Percentiles rank a stretch among this genome's conserved stretches.
Evolutionary conservation across 2,329 filamentous ascomycete species (phyloP).

Genomic region (Hymenoscyphus fraxineus): DNA sequence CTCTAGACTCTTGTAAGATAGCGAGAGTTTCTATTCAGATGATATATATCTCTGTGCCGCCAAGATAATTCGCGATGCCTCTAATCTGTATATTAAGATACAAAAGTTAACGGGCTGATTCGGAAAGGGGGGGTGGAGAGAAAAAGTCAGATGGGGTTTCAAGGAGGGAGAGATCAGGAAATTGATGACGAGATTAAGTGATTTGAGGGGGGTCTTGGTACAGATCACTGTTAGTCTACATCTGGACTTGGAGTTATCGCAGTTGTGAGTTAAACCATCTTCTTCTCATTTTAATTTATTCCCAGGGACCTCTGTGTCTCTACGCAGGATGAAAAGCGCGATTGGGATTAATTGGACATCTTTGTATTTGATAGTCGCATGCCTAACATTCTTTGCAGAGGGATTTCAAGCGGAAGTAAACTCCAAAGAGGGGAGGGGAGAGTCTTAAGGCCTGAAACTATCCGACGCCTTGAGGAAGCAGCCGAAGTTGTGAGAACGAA

Average conservation of each 20-base stretch:
- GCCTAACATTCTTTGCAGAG: slow-evolving; percentile 8
- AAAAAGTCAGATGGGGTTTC: slow-evolving; percentile 21
- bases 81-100: slow-evolving; percentile 24
- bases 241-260: slow-evolving; percentile 23
- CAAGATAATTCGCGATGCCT: slow-evolving; percentile 26
- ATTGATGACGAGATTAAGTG: slow-evolving; percentile 18
- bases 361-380: neutral
- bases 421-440: slow-evolving; percentile 11
- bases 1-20: slow-evolving; percentile 19
- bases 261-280: slow-evolving; percentile 18
- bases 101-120: slow-evolving; percentile 22
- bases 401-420: slow-evolving; percentile 19
- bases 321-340: too few relatives aligned
- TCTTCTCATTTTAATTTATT: neutral
- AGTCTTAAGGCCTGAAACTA: slow-evolving; percentile 16
- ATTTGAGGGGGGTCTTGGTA: slow-evolving; percentile 24
- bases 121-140: slow-evolving; percentile 22
- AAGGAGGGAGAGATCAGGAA: slow-evolving; percentile 23
- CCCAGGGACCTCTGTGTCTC: too few relatives aligned
- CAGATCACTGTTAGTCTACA: slow-evolving; percentile 24
- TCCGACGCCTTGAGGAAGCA: slow-evolving; percentile 16
- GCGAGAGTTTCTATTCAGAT: slow-evolving; percentile 3
- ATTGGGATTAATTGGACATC: neutral
- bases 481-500: slow-evolving; percentile 9
- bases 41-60: slow-evolving; percentile 9